These are phyloP conservation scores for Colletotrichum somersetense DNA, from an alignment of 2,329 filamentous ascomycete genomes.

Conservation along the genomic window DNA sequence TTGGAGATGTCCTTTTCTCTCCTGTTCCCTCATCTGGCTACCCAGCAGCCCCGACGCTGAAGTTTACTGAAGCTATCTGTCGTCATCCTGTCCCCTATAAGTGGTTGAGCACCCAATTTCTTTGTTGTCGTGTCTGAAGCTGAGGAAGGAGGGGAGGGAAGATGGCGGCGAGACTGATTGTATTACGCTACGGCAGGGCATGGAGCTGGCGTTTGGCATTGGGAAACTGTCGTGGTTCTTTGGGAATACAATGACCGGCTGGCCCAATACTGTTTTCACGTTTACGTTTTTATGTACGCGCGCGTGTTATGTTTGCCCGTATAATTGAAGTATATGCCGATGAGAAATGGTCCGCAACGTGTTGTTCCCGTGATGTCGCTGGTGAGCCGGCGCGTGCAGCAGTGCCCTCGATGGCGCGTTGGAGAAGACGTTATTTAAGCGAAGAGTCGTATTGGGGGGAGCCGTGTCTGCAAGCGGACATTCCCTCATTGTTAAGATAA, in stretches of 20 bases:
- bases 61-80: constrained; percentile 9
- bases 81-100: neutral
- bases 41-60: constrained; percentile 1
- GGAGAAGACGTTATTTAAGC: too few species aligned
- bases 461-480: too few species aligned
- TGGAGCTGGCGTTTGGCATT: constrained; percentile 33
- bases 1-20: constrained; percentile 41
- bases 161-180: constrained; percentile 1
- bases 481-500: too few species aligned
- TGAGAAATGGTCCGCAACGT: neutral
- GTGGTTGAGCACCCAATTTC: constrained; percentile 5
- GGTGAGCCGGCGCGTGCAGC: neutral
- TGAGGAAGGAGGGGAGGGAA: neutral
- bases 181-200: constrained; percentile 18
- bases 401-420: neutral
- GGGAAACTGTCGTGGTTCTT: constrained; percentile 24
- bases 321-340: constrained; percentile 24
- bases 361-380: neutral
- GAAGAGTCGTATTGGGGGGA: too few species aligned
- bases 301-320: constrained; percentile 31
- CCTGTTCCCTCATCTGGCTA: constrained; percentile 4
- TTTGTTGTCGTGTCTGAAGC: constrained; percentile 5
- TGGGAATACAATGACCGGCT: constrained; percentile 27
- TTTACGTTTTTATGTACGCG: constrained; percentile 33
- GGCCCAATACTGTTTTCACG: constrained; percentile 29